Base-by-base conservation (phyloP, 2,329 filamentous ascomycete species). In the Ophiostoma perfectum region DNA sequence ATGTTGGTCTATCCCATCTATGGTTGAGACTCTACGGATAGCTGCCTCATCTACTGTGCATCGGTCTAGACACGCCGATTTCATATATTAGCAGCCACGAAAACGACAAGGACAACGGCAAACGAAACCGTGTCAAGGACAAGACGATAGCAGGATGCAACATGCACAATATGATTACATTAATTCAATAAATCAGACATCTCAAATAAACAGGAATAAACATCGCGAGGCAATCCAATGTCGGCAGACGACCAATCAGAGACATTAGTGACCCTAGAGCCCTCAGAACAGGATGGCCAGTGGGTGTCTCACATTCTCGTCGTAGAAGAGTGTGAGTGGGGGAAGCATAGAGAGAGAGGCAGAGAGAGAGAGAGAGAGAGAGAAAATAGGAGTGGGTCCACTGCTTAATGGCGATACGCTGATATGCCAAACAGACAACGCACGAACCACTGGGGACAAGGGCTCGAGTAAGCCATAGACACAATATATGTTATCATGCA, bases 261-360 rank as follows among this genome's bases (percentile, higher is more conserved):
- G n/a, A 27, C 18, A 4, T 11, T 4, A 47, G n/a, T 6, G 49
- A 55, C 49, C 49, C 49, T 55, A 16, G 49, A 47, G 45, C 12
- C 27, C 16, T 3, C 16, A 27, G 38, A 38, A 7, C 27, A 60
- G 55, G 49, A 55, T 55, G 27, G 27, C 27, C 27, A 27, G 27
- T 55, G 8, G 1, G 55, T 38, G 55, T 60, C 55, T 36, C 55
- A 60, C 55, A 60, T 36, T 60, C 55, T 58, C 52, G 52, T 55
- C 49, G 49, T 55, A 55, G 49, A 55, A 55, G 49, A 55, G 49
- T 55, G 49, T 55, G 49, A 55, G 49, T 55, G 49, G 49, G 49
- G 49, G 18, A 11, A 47, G 49, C 27, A 36, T 27, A 55, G 8
- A 36, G 47, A 52, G 47, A 9, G 5, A 52, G 47, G n/a, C 6